Evolutionary conservation across 2,329 filamentous ascomycete genomes (phyloP), one percentile per base, ranked within the genome.

Genomic region (Pseudocercospora vitis): DNA sequence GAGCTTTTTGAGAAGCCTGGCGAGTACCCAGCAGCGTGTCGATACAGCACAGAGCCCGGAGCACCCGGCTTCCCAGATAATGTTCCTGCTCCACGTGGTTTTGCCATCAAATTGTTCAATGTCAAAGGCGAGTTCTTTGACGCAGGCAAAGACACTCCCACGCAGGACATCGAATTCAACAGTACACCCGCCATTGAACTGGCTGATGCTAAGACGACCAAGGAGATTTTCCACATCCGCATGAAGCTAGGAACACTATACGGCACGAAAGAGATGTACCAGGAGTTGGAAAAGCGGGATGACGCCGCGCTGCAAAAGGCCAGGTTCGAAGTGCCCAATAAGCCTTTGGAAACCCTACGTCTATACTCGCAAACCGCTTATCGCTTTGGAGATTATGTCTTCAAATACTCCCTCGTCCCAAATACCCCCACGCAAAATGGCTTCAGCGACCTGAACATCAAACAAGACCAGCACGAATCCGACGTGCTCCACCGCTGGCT

Each of bases 41-140:
- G 71, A 21, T 75, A 75, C 57, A 71, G 67, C 50, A 61, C 54
- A 6, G 59, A 61, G 24, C 54, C 57, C 11, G 55, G 71, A 33
- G 69, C 73, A 51, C 70, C 70, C 45, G 69, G 69, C 9, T 62
- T 75, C 14, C 70, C 75, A 53, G 70, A 77, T 49, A 70, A 70
- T 21, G 73, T 74, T 19, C 70, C 76, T 0, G 72, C 75, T 48
- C 76, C 75, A 3, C 70, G 76, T 32, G 77, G 75, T 19, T 74
- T 79, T 35, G 73, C 65, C 8, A 77, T 80, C 68, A 79, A 79
- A 58, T 61, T 79, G 35, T 80, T 80, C 64, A 71, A 74, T 48
- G 72, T 79, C n/a, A 44, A 70, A 4, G 74, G 73, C 5, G 70
- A 73, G 18, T 71, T 71, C 63, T 73, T 76, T 46, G 65, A 72